Base-by-base conservation (phyloP, 2,329 filamentous ascomycete genomes). In the Akanthomyces lecanii region DNA sequence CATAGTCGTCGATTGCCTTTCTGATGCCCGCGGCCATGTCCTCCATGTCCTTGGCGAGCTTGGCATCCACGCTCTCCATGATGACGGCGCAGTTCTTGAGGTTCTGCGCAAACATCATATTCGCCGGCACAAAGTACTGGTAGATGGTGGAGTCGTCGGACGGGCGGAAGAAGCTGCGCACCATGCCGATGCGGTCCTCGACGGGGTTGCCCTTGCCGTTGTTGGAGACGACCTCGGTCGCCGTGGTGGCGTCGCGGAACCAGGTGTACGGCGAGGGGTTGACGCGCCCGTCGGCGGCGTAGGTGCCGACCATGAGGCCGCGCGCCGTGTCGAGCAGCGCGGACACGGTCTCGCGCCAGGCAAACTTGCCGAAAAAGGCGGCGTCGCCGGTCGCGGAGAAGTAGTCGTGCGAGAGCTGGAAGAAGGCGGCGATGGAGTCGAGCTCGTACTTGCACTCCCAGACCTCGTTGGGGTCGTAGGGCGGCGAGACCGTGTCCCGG, bases 361-460 rank as follows among this genome's bases (percentile, higher is more conserved):
- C 81, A 51, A 84, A 83, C 4, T 83, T 88, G 52, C 89, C 77
- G 73, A 96, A 97, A 65, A 91, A 92, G 61, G 82, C 83, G 0
- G 80, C 84, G 44, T 93, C 93, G 0, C 82, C 81, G 0, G 92
- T 96, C 65, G 85, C 82, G 25, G 85, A 81, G 76, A 90, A 85
- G 78, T 96, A 97, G 70, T 95, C 86, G 66, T 91, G 90, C 1
- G 86, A 88, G 5, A 98, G 81, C 48, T 91, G 86, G 8, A 98
- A 81, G 74, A 97, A 97, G 36, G 92, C 88, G 0, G 93, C 92
- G 1, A 97, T 82, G 12, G 90, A 94, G 77, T 97, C 93, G 52
- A 97, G 86, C 77, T 97, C 94, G 75, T 95, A 97, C 75, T 97
- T 97, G 83, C 94, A 97, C 75, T 97, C 94, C 71, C 95, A 97